These are phyloP conservation scores for Syzygium malaccense DNA, from an alignment of 441 rosid species.

Conservation along the genomic window DNA sequence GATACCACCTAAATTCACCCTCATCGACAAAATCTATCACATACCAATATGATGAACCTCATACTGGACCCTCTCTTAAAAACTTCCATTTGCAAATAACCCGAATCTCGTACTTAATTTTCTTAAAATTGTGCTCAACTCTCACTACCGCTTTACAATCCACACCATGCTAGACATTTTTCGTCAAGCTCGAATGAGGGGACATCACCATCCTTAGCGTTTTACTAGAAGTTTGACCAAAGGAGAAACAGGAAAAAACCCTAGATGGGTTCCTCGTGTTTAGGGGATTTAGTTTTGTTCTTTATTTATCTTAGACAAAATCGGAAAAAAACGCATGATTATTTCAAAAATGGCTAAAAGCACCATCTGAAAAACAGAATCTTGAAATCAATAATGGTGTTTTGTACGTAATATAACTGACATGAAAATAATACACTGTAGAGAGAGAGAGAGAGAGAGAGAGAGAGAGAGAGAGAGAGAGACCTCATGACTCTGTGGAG, in stretches of 20 bases:
- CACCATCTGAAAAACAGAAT: background rate
- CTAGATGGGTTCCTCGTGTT: background rate
- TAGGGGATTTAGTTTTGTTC: background rate
- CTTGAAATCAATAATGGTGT: background rate
- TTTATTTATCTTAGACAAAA: background rate
- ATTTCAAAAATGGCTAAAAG: background rate
- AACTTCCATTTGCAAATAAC: background rate
- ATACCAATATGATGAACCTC: background rate
- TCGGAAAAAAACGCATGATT: background rate
- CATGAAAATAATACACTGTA: background rate
- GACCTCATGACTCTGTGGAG: slow-evolving; percentile 44
- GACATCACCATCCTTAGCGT: background rate
- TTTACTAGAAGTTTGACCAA: background rate
- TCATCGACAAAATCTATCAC: background rate
- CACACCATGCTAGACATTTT: background rate
- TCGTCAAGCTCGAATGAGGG: background rate
- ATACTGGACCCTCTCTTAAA: background rate
- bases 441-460: background rate
- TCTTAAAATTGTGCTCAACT: background rate
- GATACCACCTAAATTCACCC: background rate
- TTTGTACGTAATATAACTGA: background rate
- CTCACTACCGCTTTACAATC: background rate
- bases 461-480: background rate
- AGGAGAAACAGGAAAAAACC: background rate
- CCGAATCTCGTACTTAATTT: background rate